Percentiles rank a stretch among this genome's conserved stretches.
Evolutionary conservation across 2,329 filamentous ascomycete genomes (phyloP).

Genomic region (Sporothrix curviconia): DNA sequence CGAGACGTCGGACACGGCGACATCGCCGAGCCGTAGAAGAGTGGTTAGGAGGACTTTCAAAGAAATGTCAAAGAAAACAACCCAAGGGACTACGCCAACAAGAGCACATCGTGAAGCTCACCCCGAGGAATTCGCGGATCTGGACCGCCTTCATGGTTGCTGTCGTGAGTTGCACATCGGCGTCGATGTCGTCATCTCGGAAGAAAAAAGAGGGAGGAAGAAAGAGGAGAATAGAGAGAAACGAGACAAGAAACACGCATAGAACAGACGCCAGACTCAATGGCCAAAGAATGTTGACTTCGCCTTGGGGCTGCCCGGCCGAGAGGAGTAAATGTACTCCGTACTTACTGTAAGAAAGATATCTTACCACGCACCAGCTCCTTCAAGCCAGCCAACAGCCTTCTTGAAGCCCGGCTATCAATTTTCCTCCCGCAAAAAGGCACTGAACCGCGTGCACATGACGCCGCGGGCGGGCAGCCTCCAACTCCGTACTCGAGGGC

Average conservation of each 20-base stretch:
- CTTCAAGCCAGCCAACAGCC: too few relatives aligned
- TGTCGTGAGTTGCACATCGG: background rate
- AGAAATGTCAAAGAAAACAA: too few relatives aligned
- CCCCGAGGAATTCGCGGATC: constrained; percentile 8
- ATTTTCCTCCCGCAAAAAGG: constrained; percentile 7
- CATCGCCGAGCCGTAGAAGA: constrained; percentile 23
- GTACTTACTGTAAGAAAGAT: too few relatives aligned
- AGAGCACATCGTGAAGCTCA: background rate
- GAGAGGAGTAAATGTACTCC: too few relatives aligned
- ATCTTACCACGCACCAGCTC: too few relatives aligned
- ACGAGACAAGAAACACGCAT: background rate
- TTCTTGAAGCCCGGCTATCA: constrained; percentile 2
- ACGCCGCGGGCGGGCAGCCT: background rate
- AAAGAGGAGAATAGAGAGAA: background rate
- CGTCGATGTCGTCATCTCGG: background rate
- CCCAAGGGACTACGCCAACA: too few relatives aligned
- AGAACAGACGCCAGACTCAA: background rate
- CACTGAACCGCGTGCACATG: background rate
- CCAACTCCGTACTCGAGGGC: too few relatives aligned
- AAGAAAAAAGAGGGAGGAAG: background rate
- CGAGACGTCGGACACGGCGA: constrained; percentile 28
- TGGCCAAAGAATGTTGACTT: background rate
- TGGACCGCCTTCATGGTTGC: constrained; percentile 14
- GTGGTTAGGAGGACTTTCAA: too few relatives aligned
- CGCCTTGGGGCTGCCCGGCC: too few relatives aligned